Conservation (phyloP, 2,329 filamentous ascomycete species). For the Capronia coronata region DNA sequence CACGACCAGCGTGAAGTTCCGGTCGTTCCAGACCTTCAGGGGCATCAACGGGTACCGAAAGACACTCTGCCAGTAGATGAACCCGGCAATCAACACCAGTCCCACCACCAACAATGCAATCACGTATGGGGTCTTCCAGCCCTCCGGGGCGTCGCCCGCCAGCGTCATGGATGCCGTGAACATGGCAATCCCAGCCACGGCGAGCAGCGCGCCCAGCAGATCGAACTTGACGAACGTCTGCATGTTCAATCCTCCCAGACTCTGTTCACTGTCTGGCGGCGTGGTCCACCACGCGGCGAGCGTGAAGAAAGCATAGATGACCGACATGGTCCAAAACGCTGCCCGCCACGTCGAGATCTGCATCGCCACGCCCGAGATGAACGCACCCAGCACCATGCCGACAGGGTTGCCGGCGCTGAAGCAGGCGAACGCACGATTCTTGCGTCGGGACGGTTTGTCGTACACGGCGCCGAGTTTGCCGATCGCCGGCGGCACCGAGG, state of each 20-base stretch:
- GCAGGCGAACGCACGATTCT: constrained; percentile 60
- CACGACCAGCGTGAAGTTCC: constrained; percentile 60
- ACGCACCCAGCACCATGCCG: constrained; percentile 52
- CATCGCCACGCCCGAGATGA: constrained; percentile 57
- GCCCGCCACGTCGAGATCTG: constrained; percentile 59
- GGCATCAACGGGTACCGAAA: constrained; percentile 48
- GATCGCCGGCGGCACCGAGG: constrained; percentile 58
- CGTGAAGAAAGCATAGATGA: constrained; percentile 57
- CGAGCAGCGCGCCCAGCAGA: constrained; percentile 53
- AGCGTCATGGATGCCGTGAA: constrained; percentile 57
- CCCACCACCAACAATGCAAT: constrained; percentile 58
- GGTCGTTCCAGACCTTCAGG: constrained; percentile 48
- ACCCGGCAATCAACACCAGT: constrained; percentile 48
- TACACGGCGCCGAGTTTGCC: constrained; percentile 60
- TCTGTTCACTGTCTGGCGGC: constrained; percentile 49
- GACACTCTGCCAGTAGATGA: constrained; percentile 58
- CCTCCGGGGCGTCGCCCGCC: constrained; percentile 51
- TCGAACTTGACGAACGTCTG: constrained; percentile 55
- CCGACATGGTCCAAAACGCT: constrained; percentile 55
- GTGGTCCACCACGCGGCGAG: constrained; percentile 56
- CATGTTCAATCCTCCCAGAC: constrained; percentile 38
- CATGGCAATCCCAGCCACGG: constrained; percentile 59
- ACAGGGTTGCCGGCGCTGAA: constrained; percentile 55
- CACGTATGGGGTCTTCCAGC: constrained; percentile 58
- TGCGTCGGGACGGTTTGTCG: constrained; percentile 53